Percentiles rank a stretch among this genome's conserved stretches.
phyloP scores from a whole-genome alignment of 495 filamentous ascomycete genomes.

The Hyphodiscus hymeniophilus region DNA sequence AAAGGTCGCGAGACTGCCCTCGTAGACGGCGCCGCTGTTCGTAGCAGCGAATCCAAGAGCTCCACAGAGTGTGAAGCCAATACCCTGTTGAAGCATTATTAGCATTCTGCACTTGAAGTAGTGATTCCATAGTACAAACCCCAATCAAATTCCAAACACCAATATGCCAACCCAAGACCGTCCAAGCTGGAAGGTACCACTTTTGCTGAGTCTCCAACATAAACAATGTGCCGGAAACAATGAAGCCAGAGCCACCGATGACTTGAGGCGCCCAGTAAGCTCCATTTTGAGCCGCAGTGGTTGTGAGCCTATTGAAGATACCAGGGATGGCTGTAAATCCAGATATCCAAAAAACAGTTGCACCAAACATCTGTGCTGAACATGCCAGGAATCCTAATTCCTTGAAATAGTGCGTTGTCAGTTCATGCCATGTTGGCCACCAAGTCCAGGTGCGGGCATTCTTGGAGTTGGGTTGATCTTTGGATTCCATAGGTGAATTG shows the following conservation, averaged over 20 bases:
- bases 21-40: conserved; percentile 45
- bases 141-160: conserved; percentile 39
- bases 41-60: conserved; percentile 47
- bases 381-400: conserved; percentile 65
- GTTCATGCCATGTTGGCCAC: conserved; percentile 48
- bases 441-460: conserved; percentile 41
- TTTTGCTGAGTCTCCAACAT: conserved; percentile 62
- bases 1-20: conserved; percentile 51
- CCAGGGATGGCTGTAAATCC: conserved; percentile 57
- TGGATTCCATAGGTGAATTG: conserved; percentile 1
- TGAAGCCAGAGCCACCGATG: conserved; percentile 56
- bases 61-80: conserved; percentile 64
- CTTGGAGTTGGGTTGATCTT: conserved; percentile 6
- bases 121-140: neutral
- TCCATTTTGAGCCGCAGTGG: conserved; percentile 32
- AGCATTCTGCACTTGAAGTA: neutral
- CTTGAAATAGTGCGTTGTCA: conserved; percentile 54
- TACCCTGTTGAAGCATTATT: conserved; percentile 21
- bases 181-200: conserved; percentile 54
- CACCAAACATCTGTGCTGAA: conserved; percentile 49
- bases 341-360: conserved; percentile 60
- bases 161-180: conserved; percentile 48
- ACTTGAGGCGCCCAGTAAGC: conserved; percentile 64
- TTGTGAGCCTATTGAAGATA: conserved; percentile 36
- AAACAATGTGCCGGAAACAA: conserved; percentile 50